These are phyloP conservation scores for Paramecium sonneborni DNA, from an alignment of 73 alveolate species.

Conservation along the genomic window DNA sequence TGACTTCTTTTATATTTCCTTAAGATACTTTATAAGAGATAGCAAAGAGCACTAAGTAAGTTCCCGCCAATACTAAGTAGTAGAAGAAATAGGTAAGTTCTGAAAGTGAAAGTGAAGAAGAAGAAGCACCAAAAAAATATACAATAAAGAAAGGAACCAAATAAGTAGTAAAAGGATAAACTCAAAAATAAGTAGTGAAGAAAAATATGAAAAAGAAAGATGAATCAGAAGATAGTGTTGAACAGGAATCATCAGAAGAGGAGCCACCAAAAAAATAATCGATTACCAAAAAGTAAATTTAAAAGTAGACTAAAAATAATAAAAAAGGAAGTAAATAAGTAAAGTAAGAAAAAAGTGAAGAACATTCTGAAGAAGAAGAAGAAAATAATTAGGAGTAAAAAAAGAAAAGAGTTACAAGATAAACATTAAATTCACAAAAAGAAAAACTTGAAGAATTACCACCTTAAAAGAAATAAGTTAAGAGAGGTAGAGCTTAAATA, in stretches of 20 bases:
- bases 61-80: conserved; percentile 33
- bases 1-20: background rate
- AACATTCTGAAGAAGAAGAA: background rate
- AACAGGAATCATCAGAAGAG: background rate
- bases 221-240: background rate
- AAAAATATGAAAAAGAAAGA: background rate
- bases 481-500: background rate
- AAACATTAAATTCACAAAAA: background rate
- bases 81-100: background rate
- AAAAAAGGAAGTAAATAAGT: background rate
- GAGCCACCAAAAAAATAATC: background rate
- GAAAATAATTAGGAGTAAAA: background rate
- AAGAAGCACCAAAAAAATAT: background rate
- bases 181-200: background rate
- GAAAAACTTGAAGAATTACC: background rate
- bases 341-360: background rate
- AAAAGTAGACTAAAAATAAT: background rate
- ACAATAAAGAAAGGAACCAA: background rate
- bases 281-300: background rate
- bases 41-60: background rate
- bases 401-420: background rate
- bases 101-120: background rate
- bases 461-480: background rate
- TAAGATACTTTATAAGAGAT: background rate
- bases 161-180: background rate